Conservation (phyloP, 371 early-diverging fungal species). For the Mortierella sp. region DNA sequence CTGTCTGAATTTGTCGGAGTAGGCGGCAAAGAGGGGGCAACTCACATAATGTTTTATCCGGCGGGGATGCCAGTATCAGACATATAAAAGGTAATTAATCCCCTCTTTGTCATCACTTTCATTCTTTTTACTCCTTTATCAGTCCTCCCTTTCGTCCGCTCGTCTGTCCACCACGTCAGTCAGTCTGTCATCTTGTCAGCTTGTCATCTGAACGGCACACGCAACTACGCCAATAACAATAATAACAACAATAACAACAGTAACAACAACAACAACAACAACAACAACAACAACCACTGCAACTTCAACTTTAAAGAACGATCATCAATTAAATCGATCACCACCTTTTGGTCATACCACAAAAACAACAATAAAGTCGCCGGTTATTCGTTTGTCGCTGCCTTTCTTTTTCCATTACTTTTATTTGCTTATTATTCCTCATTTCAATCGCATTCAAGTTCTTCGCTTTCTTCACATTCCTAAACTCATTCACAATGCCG, state of each 20-base stretch:
- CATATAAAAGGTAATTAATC: background rate
- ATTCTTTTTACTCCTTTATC: background rate
- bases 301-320: background rate
- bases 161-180: background rate
- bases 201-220: background rate
- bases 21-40: background rate
- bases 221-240: background rate
- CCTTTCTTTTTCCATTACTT: too few species aligned
- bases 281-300: background rate
- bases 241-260: too few species aligned
- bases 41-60: slow-evolving; percentile 3
- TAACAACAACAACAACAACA: background rate
- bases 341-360: background rate
- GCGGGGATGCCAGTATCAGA: background rate
- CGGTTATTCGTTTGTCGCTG: background rate
- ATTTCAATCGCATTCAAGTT: background rate
- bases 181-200: background rate
- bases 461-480: background rate
- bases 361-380: background rate
- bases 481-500: slow-evolving; percentile 34
- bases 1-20: background rate
- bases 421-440: background rate
- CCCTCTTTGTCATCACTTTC: background rate
- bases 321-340: background rate
- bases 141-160: background rate